Conservation (phyloP, 129 eudicot genomes). For the Dittrichia graveolens region DNA sequence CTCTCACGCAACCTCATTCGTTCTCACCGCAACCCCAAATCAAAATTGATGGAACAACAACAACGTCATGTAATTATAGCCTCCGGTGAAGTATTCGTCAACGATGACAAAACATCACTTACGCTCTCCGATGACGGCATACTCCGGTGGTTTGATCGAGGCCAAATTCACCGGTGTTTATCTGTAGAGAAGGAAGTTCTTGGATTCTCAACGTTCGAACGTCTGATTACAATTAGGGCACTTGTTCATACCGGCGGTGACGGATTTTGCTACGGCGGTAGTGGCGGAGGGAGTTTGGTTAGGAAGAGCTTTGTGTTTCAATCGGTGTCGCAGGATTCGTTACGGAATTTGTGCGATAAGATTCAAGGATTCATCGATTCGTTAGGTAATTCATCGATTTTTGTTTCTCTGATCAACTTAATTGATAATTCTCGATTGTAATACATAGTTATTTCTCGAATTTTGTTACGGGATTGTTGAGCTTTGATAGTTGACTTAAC, state of each 20-base stretch:
- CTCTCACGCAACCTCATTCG: conserved; percentile 13
- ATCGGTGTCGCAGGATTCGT: conserved; percentile 40
- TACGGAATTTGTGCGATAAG: conserved; percentile 48
- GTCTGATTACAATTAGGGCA: conserved; percentile 49
- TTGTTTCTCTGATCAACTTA: not conserved
- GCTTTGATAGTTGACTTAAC: too few relatives aligned
- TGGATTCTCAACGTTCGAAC: conserved; percentile 53
- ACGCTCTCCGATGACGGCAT: conserved; percentile 50
- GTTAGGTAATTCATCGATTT: conserved; percentile 48
- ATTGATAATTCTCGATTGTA: too few relatives aligned
- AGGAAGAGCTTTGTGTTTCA: conserved; percentile 62
- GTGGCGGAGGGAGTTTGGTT: conserved; percentile 17
- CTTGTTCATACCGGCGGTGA: conserved; percentile 31
- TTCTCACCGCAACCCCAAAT: conserved; percentile 7
- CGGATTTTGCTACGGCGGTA: conserved; percentile 43
- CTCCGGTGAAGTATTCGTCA: conserved; percentile 52
- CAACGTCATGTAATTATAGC: conserved; percentile 11
- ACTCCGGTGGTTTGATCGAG: conserved; percentile 51
- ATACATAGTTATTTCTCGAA: too few relatives aligned
- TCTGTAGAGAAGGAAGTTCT: conserved; percentile 69
- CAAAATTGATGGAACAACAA: conserved; percentile 24
- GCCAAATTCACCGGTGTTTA: conserved; percentile 24
- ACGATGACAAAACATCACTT: conserved; percentile 47
- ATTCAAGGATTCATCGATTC: conserved; percentile 65
- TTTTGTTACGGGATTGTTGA: too few relatives aligned